Evolutionary conservation across 2,329 filamentous ascomycete genomes (phyloP).

Genomic region (Curvularia spicifera): DNA sequence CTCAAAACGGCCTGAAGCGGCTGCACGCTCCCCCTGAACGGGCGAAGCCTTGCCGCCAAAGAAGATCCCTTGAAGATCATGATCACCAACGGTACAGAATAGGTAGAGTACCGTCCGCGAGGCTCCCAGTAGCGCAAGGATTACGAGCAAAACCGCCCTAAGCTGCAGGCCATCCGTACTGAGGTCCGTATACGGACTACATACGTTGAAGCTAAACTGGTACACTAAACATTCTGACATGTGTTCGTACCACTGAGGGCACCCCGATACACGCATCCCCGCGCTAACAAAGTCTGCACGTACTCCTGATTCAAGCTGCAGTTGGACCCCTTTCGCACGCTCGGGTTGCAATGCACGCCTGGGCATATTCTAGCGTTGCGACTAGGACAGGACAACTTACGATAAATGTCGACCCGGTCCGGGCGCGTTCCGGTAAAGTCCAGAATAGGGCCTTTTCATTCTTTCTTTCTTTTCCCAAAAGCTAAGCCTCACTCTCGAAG

Average conservation of each 20-base stretch:
- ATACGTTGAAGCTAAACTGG: background rate
- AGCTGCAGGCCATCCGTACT: background rate
- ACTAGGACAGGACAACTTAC: background rate
- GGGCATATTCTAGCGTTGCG: background rate
- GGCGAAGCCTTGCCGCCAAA: conserved; percentile 2
- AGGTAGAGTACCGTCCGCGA: background rate
- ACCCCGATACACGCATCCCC: background rate
- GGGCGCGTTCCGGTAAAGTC: background rate
- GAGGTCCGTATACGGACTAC: background rate
- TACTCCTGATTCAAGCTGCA: background rate
- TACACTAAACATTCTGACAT: background rate
- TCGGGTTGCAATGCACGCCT: background rate
- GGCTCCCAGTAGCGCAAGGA: background rate
- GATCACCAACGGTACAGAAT: conserved; percentile 6
- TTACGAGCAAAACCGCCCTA: background rate
- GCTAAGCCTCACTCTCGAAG: background rate
- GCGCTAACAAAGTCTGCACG: background rate
- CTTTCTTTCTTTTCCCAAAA: background rate
- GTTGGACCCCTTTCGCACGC: background rate
- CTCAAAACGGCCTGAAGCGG: conserved; percentile 7
- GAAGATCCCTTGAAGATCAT: conserved; percentile 4
- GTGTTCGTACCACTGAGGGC: background rate
- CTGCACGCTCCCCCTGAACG: conserved; percentile 2
- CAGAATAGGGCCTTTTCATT: background rate
- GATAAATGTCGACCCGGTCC: background rate